Evolutionary conservation across 768 basidiomycete genomes (phyloP).

Genomic region (Sporobolomyces phaffii): DNA sequence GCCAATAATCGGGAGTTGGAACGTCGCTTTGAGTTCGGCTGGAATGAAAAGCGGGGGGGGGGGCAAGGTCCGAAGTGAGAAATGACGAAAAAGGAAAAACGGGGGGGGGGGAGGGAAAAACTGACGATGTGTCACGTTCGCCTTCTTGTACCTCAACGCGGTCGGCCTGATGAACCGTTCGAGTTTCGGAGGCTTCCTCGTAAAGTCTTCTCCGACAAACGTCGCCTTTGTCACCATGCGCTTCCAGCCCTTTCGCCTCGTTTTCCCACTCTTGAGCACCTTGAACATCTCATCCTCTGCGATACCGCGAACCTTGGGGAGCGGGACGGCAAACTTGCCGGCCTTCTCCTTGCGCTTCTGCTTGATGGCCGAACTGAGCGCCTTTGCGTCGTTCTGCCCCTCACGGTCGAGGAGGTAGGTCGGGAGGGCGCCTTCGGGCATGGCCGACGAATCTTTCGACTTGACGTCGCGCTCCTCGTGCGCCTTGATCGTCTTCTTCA

Average conservation of each 20-base stretch:
- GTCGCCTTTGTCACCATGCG: constrained; percentile 97
- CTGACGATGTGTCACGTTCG: constrained; percentile 95
- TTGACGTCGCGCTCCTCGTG: constrained; percentile 99
- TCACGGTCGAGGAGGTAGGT: constrained; percentile 95
- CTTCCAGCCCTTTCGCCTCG: constrained; percentile 94
- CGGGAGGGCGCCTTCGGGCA: constrained; percentile 85
- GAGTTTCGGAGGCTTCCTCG: constrained; percentile 97
- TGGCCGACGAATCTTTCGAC: constrained; percentile 68
- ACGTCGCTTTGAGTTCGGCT: constrained; percentile 97
- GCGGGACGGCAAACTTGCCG: constrained; percentile 90
- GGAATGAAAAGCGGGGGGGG: constrained; percentile 21
- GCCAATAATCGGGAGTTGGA: constrained; percentile 93
- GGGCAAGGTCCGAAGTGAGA: constrained; percentile 8
- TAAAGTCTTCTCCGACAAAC: constrained; percentile 88
- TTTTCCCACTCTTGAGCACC: constrained; percentile 95
- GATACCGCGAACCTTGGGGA: constrained; percentile 95
- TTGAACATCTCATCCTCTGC: constrained; percentile 99
- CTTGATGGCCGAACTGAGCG: constrained; percentile 90
- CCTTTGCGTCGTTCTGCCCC: constrained; percentile 96
- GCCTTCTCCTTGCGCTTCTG: constrained; percentile 99
- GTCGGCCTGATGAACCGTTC: constrained; percentile 96
- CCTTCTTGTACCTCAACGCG: constrained; percentile 95
- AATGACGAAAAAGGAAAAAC: neutral
- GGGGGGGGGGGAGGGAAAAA: constrained; percentile 44
- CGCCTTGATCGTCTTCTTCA: constrained; percentile 98